phyloP scores from a whole-genome alignment of 108 stramenopile species.

The Craspedostauros australis region DNA sequence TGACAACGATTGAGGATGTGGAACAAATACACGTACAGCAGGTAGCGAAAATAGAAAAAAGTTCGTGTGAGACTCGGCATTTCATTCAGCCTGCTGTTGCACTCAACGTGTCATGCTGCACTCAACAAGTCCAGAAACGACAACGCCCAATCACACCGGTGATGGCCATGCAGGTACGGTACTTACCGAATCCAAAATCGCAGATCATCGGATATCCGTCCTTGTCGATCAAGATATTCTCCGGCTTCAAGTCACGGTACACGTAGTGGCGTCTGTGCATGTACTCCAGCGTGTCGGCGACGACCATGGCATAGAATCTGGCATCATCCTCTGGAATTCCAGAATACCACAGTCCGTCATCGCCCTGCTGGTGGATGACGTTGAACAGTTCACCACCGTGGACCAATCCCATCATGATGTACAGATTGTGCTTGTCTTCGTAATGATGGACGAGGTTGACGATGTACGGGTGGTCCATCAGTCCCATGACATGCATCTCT shows the following conservation, averaged over 20 bases:
- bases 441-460: constrained; percentile 35
- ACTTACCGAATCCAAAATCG: constrained; percentile 72
- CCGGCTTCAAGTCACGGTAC: constrained; percentile 85
- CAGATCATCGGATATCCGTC: constrained; percentile 88
- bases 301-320: constrained; percentile 23
- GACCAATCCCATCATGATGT: constrained; percentile 46
- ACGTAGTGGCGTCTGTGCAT: constrained; percentile 65
- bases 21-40: too few relatives aligned
- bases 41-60: background rate
- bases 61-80: background rate
- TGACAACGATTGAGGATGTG: constrained; percentile 54
- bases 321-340: constrained; percentile 22
- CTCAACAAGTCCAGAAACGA: too few relatives aligned
- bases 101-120: too few relatives aligned
- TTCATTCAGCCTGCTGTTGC: background rate
- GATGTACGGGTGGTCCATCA: constrained; percentile 55
- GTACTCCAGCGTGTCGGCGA: constrained; percentile 36
- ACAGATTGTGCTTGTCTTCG: constrained; percentile 38
- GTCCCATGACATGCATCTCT: constrained; percentile 38
- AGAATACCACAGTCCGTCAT: constrained; percentile 34
- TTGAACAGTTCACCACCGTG: constrained; percentile 61
- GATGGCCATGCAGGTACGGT: background rate
- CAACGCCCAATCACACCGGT: background rate
- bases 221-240: constrained; percentile 36
- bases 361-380: constrained; percentile 28